Conservation (phyloP, 306 rosid genomes). For the Citrullus colocynthis region DNA sequence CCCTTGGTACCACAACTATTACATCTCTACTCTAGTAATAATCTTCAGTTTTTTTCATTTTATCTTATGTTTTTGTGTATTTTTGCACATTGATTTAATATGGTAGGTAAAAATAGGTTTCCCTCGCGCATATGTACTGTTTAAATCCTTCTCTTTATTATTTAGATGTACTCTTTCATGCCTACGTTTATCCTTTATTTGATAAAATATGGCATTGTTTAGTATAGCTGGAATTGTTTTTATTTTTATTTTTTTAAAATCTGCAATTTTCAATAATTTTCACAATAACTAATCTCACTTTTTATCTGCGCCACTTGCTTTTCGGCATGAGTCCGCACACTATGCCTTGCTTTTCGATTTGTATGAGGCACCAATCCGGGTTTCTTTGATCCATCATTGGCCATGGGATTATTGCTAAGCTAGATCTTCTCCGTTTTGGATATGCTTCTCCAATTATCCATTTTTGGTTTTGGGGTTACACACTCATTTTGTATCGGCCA, state of each 20-base stretch:
- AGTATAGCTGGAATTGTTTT: neutral
- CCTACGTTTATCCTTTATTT: neutral
- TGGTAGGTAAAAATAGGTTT: neutral
- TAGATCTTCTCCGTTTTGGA: no score
- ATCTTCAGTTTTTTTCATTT: neutral
- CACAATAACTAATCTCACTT: neutral
- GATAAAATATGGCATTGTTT: neutral
- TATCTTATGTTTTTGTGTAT: neutral
- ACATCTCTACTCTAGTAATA: constrained; percentile 11
- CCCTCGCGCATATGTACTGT: neutral
- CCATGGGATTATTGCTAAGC: no score
- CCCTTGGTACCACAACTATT: constrained; percentile 47
- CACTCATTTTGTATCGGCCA: no score
- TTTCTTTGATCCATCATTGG: no score
- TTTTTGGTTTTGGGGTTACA: no score
- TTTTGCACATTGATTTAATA: neutral
- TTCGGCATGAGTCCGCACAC: no score
- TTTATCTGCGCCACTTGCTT: neutral
- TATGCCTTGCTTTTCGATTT: no score
- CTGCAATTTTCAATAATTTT: no score
- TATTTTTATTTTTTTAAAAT: neutral
- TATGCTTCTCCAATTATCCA: no score
- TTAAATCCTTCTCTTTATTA: neutral
- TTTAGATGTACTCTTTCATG: neutral
- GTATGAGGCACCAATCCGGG: no score